Evolutionary conservation across 208 protist genomes (phyloP), one percentile per base, ranked within the genome.

Genomic region (Acanthamoeba lenticulata): DNA sequence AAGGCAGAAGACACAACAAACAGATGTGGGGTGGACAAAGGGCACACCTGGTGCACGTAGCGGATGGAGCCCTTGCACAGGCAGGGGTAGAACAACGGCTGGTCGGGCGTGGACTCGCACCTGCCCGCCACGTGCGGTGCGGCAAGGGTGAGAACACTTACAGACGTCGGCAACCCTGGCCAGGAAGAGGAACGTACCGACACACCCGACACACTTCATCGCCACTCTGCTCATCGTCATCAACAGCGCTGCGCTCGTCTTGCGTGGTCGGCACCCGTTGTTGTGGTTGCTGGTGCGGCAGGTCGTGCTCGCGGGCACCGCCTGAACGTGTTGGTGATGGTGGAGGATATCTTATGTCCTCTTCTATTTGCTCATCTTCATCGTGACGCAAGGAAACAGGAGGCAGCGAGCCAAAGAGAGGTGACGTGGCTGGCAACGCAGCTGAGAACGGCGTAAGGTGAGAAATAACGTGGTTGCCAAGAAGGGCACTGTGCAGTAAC

Each of bases 31-130:
- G 29, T 69, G 27, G 29, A 11, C 27, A 69, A 9, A 29, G 60
- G 5, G 21, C 19, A 5, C 6, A 69, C 60, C 60, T 79, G 55
- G 36, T 92, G 86, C 52, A 92, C 29, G 57, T 92, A 74, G 34
- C 86, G 86, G 17, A 92, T 92, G 57, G 55, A 74, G 27, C 86
- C 86, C n/a, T 74, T 67, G 60, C 86, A 92, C 42, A 92, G 34
- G 86, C 86, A 92, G 32, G 86, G 86, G 42, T 74, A 92, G 60
- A 92, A 92, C 55, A 92, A 34, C 24, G 86, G 86, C 29, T 74
- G 86, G 15, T 88, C 79, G 4, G 79, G 79, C n/a, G 45, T 88
- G 19, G 79, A 88, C 45, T 60, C 79, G n/a, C 79, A 88, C 38
- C 67, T 79, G 60, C 52, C 19, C 49, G 19, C 49, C 9, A 19